Base-by-base conservation (phyloP, 371 early-diverging fungal species). In the Haplosporangium sp. region DNA sequence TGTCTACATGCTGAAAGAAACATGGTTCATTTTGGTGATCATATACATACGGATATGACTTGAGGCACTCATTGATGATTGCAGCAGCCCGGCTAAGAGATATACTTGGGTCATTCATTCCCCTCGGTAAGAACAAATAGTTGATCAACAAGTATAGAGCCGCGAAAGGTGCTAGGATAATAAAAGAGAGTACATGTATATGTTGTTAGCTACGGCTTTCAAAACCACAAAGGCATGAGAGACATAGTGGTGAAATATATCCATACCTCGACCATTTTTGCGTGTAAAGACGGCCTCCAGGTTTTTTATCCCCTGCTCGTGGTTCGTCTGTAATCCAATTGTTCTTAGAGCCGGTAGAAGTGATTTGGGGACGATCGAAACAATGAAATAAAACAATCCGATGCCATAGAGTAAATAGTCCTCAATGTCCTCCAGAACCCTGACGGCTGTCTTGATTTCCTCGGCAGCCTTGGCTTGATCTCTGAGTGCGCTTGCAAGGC, bases 91-190 rank as follows among this genome's bases (percentile, higher is more conserved):
- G 52, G 14, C 46, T 62, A 12, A 82, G 62, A 23, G 82, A 73
- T 2, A 70, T 59, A 11, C 47, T 64, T 5, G 82, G 64, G 41
- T 82, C 81, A 16, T 52, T 59, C 73, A 82, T 64, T 3, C 82
- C 82, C 36, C 81, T 53, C 2, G 82, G 67, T n/a, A 82, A 59
- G 55, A 82, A 82, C 29, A 82, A 59, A 37, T 82, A 82, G 51
- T 76, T 82, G 50, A 76, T 62, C 36, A 75, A 50, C 23, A 82
- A 62, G 46, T 76, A 81, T 7, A 82, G 52, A 16, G 73, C 76
- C 9, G 82, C 81, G 21, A 76, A 82, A 8, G 81, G 82, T 12
- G 77, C 82, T 81, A 71, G 1, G 20, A 21, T 14, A 3, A 18
- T 10, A n/a, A 55, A 18, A 12, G 20, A 10, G 6, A 8, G 45